A percentile compares a stretch with the other conserved stretches of the same genome.
Conservation (phyloP, 805 yeast genomes). For the Starmerella riodocensis region DNA sequence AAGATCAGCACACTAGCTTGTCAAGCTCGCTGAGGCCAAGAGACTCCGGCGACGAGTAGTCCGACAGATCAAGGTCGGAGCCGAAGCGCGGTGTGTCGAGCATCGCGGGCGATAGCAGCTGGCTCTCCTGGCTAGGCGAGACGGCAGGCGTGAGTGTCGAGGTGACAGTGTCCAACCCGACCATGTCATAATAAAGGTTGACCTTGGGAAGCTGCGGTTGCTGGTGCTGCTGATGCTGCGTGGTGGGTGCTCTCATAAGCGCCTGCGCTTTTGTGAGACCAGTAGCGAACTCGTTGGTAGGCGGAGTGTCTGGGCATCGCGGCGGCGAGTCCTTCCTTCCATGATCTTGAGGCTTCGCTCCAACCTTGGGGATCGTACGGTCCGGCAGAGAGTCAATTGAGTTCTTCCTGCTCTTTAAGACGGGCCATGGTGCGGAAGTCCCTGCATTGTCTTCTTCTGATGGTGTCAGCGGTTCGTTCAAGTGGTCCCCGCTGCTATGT, state of each 20-base stretch:
- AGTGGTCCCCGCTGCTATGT: slow-evolving; percentile 1
- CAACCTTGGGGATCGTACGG: not conserved
- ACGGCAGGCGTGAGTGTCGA: slow-evolving; percentile 13
- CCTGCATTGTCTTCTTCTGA: slow-evolving; percentile 1
- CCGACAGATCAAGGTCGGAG: too few relatives aligned
- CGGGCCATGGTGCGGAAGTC: not conserved
- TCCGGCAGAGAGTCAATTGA: not conserved
- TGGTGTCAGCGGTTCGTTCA: slow-evolving; percentile 11
- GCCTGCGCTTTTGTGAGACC: not conserved
- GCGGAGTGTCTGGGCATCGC: not conserved
- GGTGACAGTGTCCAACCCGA: slow-evolving; percentile 15
- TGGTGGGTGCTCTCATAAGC: not conserved
- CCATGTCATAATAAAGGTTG: slow-evolving; percentile 24
- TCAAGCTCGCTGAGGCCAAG: slow-evolving; percentile 24
- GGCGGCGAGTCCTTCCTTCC: not conserved
- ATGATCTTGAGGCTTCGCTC: not conserved
- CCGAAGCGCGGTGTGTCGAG: too few relatives aligned
- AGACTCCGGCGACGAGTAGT: slow-evolving; percentile 21
- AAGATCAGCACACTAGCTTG: slow-evolving; percentile 15
- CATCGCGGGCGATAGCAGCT: too few relatives aligned
- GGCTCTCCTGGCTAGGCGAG: too few relatives aligned
- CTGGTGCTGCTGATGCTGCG: not conserved
- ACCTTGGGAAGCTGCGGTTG: slow-evolving; percentile 1
- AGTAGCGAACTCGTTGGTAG: not conserved
- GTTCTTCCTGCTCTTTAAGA: not conserved